Base-by-base conservation (phyloP, 495 filamentous ascomycete genomes). In the Penicillium canariense region DNA sequence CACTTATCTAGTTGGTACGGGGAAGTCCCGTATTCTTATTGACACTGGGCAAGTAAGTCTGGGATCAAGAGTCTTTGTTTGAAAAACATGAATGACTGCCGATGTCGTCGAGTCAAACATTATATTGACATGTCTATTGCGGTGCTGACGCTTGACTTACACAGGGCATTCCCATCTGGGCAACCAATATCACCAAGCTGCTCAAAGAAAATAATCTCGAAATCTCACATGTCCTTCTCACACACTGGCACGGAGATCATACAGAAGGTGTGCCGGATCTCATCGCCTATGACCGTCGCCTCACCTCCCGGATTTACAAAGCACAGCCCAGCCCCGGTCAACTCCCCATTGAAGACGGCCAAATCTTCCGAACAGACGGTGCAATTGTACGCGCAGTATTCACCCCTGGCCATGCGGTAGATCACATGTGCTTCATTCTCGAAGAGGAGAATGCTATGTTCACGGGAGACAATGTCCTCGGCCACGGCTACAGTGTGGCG, bases 161-260 rank as follows among this genome's bases (percentile, higher is more conserved):
- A 34, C 26, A 63, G 50, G 86, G 68, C 1, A 55, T 59, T 5
- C 65, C 66, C 18, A 55, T 63, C 20, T 77, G 73, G 72, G 58
- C 59, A 8, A 59, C 62, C 10, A 48, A 63, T 2, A 66, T 75
- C n/a, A 35, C 45, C 3, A 48, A 58, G 0, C 58, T 54, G 8
- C 55, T 70, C 8, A 15, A 44, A 10, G 38, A 63, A 20, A 27
- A 30, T 4, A 70, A 79, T 7, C 74, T 84, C 42, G 63, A 69
- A 1, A 70, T 95, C 18, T 68, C 76, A 11, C 61, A 68, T 11
- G 79, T 82, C 1, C 71, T 96, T 12, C 72, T 95, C 15, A 90
- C 90, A 0, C 91, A 96, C 68, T 88, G 88, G 86, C 91, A 96
- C 68, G 78, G 73, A 18, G 91, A 96, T 66, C 91, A 96, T 60